Evolutionary conservation across 768 basidiomycete species (phyloP).

Genomic region (Agaricus blazei): DNA sequence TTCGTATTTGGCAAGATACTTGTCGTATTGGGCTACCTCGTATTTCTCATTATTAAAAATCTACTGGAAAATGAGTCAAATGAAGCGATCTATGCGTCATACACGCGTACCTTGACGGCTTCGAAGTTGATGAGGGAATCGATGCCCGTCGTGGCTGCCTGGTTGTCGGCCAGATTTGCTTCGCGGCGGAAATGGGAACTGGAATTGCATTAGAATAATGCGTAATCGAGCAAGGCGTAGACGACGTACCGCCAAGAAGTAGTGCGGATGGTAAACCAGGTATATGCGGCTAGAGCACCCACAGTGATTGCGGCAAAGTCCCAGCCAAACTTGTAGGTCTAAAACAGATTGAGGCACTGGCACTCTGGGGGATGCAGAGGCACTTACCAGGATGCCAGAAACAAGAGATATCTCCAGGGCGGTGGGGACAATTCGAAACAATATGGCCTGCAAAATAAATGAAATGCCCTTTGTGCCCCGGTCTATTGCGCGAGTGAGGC

Average conservation of each 20-base stretch:
- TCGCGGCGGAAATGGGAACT: slow-evolving; percentile 88
- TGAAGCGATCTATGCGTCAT: background rate
- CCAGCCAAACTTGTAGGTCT: slow-evolving; percentile 98
- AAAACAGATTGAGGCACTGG: background rate
- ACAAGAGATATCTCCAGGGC: slow-evolving; percentile 96
- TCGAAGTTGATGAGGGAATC: slow-evolving; percentile 98
- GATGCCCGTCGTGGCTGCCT: slow-evolving; percentile 88
- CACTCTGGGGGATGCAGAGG: too few relatives aligned
- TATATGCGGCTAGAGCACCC: slow-evolving; percentile 81
- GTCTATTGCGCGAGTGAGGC: slow-evolving; percentile 93
- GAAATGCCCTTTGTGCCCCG: slow-evolving; percentile 99
- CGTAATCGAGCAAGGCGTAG: background rate
- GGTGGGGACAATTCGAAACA: slow-evolving; percentile 94
- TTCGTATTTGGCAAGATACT: slow-evolving; percentile 81
- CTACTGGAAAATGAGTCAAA: slow-evolving; percentile 31
- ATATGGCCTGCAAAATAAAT: slow-evolving; percentile 86
- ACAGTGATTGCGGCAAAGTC: slow-evolving; percentile 92
- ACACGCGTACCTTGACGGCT: slow-evolving; percentile 79
- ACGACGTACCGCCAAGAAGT: slow-evolving; percentile 84
- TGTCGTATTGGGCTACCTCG: slow-evolving; percentile 90
- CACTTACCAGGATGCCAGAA: slow-evolving; percentile 87
- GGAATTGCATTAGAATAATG: background rate
- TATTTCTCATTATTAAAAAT: slow-evolving; percentile 97
- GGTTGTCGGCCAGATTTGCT: slow-evolving; percentile 96
- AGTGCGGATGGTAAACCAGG: slow-evolving; percentile 95